These are phyloP conservation scores for Uronychia binucleata DNA, from an alignment of 73 alveolate species.

Conservation along the genomic window DNA sequence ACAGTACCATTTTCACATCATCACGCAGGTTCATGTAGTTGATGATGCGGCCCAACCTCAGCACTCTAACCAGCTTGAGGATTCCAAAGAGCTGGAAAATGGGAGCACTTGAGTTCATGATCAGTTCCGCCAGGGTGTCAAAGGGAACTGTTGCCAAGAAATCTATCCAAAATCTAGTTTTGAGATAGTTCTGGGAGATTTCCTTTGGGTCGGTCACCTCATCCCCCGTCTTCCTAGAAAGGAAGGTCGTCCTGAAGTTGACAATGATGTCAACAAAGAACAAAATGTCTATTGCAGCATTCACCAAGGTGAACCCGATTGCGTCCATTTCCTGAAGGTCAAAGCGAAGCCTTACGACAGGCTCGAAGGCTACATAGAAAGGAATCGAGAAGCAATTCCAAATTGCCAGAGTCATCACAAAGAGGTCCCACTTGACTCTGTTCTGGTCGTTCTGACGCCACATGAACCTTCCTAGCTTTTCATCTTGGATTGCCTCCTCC, in stretches of 20 bases:
- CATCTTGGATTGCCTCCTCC: background rate
- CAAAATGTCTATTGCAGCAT: slow-evolving; percentile 17
- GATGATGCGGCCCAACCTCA: slow-evolving; percentile 39
- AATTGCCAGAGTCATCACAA: slow-evolving; percentile 11
- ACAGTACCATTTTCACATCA: slow-evolving; percentile 25
- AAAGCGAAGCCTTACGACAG: background rate
- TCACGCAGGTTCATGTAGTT: slow-evolving; percentile 43
- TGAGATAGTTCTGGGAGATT: slow-evolving; percentile 9
- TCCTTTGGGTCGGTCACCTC: background rate
- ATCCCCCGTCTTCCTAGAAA: slow-evolving; percentile 5
- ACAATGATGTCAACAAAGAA: slow-evolving; percentile 44
- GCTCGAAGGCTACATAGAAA: slow-evolving; percentile 16
- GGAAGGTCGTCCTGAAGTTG: slow-evolving; percentile 44
- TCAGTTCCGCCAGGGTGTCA: background rate
- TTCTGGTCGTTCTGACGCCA: background rate
- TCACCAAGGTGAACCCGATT: slow-evolving; percentile 4
- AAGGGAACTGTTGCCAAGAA: slow-evolving; percentile 4
- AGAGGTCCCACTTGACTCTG: slow-evolving; percentile 18
- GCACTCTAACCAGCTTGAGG: slow-evolving; percentile 47
- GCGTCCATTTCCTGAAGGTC: background rate
- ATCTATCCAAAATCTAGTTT: slow-evolving; percentile 5
- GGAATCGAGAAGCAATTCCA: slow-evolving; percentile 13
- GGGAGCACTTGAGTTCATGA: background rate
- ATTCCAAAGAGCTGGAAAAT: slow-evolving; percentile 20
- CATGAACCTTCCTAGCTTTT: background rate